Conservation (phyloP, 2,329 filamentous ascomycete genomes). For the Ceratocystis ficicola region DNA sequence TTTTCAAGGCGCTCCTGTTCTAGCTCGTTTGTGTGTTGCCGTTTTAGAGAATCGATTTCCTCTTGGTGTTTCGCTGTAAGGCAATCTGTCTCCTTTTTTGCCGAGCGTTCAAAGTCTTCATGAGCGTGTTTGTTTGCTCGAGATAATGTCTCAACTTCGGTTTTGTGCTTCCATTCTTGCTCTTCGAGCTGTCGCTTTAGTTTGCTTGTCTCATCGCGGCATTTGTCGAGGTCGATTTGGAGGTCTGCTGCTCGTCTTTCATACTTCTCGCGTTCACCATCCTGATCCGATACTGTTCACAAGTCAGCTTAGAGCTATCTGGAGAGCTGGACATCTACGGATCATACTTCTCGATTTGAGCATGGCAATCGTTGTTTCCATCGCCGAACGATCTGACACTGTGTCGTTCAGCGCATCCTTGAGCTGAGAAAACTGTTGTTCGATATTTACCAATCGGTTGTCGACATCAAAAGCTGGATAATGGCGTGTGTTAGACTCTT, state of each 20-base stretch:
- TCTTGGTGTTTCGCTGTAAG: conserved; percentile 52
- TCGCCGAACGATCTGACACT: conserved; percentile 51
- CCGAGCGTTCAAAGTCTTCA: conserved; percentile 41
- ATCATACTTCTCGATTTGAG: conserved; percentile 62
- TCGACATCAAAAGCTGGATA: conserved; percentile 69
- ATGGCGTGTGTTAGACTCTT: conserved; percentile 55
- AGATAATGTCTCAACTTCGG: conserved; percentile 43
- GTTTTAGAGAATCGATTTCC: conserved; percentile 52
- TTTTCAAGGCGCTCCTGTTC: conserved; percentile 50
- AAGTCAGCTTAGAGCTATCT: not conserved
- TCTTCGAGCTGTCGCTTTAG: conserved; percentile 33
- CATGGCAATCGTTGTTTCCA: conserved; percentile 62
- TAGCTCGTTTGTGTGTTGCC: conserved; percentile 50
- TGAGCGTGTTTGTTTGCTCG: conserved; percentile 44
- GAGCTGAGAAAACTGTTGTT: conserved; percentile 58
- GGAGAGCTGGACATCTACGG: too few relatives aligned
- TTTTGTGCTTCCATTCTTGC: conserved; percentile 32
- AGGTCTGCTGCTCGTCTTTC: conserved; percentile 53
- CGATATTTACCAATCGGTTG: conserved; percentile 61
- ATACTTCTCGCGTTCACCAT: conserved; percentile 37
- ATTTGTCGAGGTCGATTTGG: conserved; percentile 31
- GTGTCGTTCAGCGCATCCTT: conserved; percentile 60
- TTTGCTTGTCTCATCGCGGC: conserved; percentile 42
- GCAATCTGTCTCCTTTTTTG: conserved; percentile 44
- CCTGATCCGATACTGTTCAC: conserved; percentile 37